These are phyloP conservation scores for Psilocybe cyanescens DNA, from an alignment of 768 basidiomycete species.

Conservation along the genomic window DNA sequence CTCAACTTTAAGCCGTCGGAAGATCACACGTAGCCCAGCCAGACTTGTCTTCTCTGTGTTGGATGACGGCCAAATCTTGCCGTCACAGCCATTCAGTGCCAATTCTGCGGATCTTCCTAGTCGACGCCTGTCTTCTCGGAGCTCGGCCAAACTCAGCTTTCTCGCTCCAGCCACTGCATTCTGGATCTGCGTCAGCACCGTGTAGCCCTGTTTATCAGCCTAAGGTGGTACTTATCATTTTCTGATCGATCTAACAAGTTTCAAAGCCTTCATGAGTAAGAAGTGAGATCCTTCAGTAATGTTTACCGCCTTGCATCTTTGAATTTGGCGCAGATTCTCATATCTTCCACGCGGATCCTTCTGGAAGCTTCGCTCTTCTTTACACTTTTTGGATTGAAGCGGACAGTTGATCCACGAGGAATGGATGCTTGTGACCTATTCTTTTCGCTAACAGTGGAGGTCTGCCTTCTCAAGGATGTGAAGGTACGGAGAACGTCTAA, in stretches of 20 bases:
- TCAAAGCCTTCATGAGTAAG: not conserved
- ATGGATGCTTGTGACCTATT: not conserved
- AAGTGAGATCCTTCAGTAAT: not conserved
- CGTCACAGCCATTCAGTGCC: not conserved
- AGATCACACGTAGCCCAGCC: not conserved
- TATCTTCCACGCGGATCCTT: slow-evolving; percentile 1
- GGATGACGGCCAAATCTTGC: not conserved
- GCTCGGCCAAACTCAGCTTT: slow-evolving; percentile 5
- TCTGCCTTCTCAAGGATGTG: not conserved
- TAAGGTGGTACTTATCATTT: not conserved
- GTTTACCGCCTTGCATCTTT: not conserved
- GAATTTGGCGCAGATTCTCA: not conserved
- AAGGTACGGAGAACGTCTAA: not conserved
- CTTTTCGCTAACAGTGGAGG: not conserved
- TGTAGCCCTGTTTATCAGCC: not conserved
- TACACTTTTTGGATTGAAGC: not conserved
- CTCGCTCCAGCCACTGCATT: not conserved
- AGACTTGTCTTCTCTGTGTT: not conserved
- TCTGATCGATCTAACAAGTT: not conserved
- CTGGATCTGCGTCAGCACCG: not conserved
- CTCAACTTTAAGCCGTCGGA: not conserved
- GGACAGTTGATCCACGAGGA: not conserved
- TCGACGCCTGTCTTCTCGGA: slow-evolving; percentile 3
- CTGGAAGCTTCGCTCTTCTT: not conserved
- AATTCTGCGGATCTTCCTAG: slow-evolving; percentile 4